Base-by-base conservation (phyloP, 768 basidiomycete genomes). In the Leccinum uliginosum region DNA sequence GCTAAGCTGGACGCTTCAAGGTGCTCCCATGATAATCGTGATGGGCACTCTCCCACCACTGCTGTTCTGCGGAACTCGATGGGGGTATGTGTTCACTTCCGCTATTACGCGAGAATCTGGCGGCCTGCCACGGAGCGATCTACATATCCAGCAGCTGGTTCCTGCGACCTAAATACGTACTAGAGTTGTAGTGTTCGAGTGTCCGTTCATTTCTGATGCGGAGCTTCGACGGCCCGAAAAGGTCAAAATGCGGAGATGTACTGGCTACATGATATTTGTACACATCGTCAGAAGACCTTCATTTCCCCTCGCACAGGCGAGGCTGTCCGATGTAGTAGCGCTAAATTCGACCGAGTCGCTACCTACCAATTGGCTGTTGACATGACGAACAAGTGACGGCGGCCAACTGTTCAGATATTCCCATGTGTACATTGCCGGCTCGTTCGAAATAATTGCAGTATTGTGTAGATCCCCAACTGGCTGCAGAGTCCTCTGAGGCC, bases 131-230 rank as follows among this genome's bases (percentile, higher is more conserved):
- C 43, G 15, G 45, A 57, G 57, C 57, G 58, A 66, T 63, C 64
- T 66, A 64, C 65, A 58, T 60, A 63, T 30, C 59, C 61, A 60
- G 64, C 61, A 60, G 64, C 48, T 54, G 54, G 19, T 11, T 19
- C 19, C 45, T 55, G 58, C 60, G 57, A 44, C 46, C 57, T 52
- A 50, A 62, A 61, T 59, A 61, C 60, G 58, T 64, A 68, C 57
- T 38, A 29, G 29, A 32, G 29, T 55, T 17, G 55, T 57, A 48
- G 61, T 59, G 38, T 40, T 40, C 58, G 64, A 51, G 62, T n/a
- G n/a, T 62, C 66, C 68, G 64, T 66, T 70, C 70, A 62, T 69
- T 55, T 63, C 57, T 32, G 30, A 26, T 62, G 70, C 64, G 71
- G 70, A 51, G 58, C 59, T 72, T 65, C 55, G 59, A 65, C 70